These are phyloP conservation scores for Aspergillus heteromorphus DNA, from an alignment of 495 filamentous ascomycete species.

Conservation along the genomic window DNA sequence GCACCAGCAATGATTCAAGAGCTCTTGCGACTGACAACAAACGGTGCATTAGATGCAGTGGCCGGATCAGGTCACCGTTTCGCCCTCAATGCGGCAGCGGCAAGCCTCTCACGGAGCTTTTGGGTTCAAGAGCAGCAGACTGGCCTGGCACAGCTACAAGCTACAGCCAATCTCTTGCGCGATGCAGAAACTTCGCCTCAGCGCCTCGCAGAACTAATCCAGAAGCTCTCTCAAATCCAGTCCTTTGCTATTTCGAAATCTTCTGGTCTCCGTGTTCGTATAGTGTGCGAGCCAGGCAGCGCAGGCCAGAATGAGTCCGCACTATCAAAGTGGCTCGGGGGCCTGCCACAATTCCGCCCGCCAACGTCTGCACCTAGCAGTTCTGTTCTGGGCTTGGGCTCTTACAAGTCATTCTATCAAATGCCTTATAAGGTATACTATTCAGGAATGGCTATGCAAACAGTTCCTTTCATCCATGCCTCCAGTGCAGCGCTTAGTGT, in stretches of 20 bases:
- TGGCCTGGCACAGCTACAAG: constrained; percentile 81
- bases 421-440: constrained; percentile 98
- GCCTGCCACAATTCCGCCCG: constrained; percentile 43
- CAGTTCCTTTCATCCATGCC: constrained; percentile 75
- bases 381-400: constrained; percentile 28
- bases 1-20: constrained; percentile 78
- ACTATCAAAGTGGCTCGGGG: constrained; percentile 65
- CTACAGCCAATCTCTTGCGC: constrained; percentile 61
- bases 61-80: constrained; percentile 82
- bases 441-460: constrained; percentile 71
- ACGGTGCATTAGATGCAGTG: constrained; percentile 86
- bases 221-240: constrained; percentile 85
- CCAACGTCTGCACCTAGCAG: constrained; percentile 27
- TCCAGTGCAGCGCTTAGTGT: constrained; percentile 76
- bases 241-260: constrained; percentile 58
- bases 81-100: constrained; percentile 76
- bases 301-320: constrained; percentile 62
- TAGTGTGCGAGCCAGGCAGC: constrained; percentile 77
- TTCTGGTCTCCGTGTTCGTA: constrained; percentile 63
- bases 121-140: constrained; percentile 72
- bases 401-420: constrained; percentile 79
- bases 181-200: constrained; percentile 53
- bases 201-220: constrained; percentile 66
- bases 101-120: constrained; percentile 65
- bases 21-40: constrained; percentile 75